Conservation (phyloP, 305 asterid genomes). For the Fraxinus paxiana region DNA sequence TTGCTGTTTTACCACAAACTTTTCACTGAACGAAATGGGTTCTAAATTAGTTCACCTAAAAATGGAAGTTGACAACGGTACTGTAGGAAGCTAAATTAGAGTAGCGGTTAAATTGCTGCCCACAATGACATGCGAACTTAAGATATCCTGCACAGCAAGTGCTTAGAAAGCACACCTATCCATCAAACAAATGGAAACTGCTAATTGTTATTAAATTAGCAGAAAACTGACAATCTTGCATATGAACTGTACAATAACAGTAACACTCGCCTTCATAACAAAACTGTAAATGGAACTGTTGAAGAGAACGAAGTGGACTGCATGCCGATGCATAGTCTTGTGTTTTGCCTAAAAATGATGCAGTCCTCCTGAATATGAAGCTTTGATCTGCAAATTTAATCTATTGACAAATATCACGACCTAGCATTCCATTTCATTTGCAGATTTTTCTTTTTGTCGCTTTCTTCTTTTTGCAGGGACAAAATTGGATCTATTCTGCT, state of each 20-base stretch:
- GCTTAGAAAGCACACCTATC: background rate
- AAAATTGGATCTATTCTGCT: constrained; percentile 38
- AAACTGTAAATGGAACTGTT: background rate
- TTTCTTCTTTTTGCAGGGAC: constrained; percentile 36
- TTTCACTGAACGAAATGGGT: background rate
- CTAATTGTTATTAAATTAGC: background rate
- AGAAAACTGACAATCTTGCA: background rate
- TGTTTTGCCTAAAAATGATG: constrained; percentile 1
- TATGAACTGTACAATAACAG: background rate
- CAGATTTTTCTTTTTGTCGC: constrained; percentile 19
- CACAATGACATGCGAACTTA: background rate
- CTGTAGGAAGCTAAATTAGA: background rate
- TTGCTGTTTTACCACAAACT: background rate
- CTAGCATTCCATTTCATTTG: constrained; percentile 4
- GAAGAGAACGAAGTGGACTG: background rate
- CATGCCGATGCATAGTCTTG: background rate
- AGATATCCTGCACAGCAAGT: background rate
- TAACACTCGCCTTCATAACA: constrained; percentile 16
- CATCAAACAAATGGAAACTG: background rate
- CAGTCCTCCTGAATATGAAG: background rate
- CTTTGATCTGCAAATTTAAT: constrained; percentile 1
- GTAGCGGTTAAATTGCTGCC: background rate
- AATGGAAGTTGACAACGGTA: background rate
- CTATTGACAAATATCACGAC: background rate
- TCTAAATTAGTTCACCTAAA: background rate